Evolutionary conservation across 1,139 yeast genomes (phyloP).

Genomic region (Geotrichum phurueaensis): DNA sequence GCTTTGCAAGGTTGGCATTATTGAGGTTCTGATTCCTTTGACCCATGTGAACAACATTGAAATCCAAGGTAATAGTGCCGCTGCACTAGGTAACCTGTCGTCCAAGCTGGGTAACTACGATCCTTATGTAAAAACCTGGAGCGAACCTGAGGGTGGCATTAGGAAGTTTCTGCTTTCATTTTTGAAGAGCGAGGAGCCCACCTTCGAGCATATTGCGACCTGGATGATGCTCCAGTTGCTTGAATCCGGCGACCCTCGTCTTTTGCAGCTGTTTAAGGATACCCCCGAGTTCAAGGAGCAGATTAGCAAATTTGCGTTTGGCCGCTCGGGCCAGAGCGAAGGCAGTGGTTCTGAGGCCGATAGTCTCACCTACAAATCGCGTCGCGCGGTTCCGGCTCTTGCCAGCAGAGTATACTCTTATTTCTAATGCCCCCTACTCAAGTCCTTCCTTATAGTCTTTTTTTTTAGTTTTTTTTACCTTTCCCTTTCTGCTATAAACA

Average conservation of each 20-base stretch:
- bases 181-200: conserved; percentile 80
- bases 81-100: conserved; percentile 92
- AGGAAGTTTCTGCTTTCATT: conserved; percentile 77
- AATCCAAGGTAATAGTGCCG: conserved; percentile 97
- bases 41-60: conserved; percentile 86
- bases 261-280: conserved; percentile 37
- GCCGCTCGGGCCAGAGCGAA: neutral
- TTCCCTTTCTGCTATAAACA: neutral
- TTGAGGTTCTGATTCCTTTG: conserved; percentile 85
- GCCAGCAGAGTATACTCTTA: neutral
- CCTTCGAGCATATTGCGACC: conserved; percentile 94
- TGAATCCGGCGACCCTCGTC: conserved; percentile 75
- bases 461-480: neutral
- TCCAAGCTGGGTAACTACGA: conserved; percentile 81
- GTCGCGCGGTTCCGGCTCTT: neutral
- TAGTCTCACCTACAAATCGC: neutral
- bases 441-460: neutral
- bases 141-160: conserved; percentile 76
- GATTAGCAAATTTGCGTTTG: conserved; percentile 32
- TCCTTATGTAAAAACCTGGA: conserved; percentile 75
- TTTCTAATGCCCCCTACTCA: neutral
- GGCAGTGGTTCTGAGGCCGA: neutral
- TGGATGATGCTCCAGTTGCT: conserved; percentile 94
- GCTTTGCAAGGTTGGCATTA: conserved; percentile 74
- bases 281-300: conserved; percentile 34